phyloP scores from a whole-genome alignment of 768 basidiomycete genomes.

The Saitozyma podzolica region DNA sequence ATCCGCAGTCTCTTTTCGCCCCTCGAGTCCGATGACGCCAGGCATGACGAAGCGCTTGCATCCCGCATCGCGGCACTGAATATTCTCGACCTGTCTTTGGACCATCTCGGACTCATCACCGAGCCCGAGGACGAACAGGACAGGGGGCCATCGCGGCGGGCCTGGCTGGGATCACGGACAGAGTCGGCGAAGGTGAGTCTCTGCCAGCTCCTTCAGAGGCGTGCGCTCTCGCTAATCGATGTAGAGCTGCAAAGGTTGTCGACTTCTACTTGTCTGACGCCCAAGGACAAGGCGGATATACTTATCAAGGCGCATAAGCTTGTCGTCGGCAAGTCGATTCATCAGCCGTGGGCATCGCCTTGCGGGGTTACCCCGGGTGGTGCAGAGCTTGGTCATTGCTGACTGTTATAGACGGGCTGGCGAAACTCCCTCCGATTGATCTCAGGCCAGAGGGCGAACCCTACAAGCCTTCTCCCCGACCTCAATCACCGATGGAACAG shows the following conservation, averaged over 20 bases:
- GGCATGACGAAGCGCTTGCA: conserved; percentile 86
- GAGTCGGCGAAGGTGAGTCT: conserved; percentile 73
- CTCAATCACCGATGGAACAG: neutral
- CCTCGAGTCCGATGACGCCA: conserved; percentile 69
- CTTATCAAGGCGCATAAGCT: conserved; percentile 82
- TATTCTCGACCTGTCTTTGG: conserved; percentile 80
- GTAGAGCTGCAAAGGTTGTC: conserved; percentile 63
- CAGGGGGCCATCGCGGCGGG: conserved; percentile 37
- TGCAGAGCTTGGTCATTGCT: conserved; percentile 6
- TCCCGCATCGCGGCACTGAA: conserved; percentile 88
- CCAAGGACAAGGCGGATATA: conserved; percentile 74
- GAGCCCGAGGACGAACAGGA: conserved; percentile 55
- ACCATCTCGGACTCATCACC: conserved; percentile 84
- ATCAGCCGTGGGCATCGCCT: neutral
- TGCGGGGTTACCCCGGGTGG: too few relatives aligned
- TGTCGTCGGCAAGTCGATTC: conserved; percentile 67
- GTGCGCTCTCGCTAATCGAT: neutral
- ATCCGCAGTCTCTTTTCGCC: conserved; percentile 72
- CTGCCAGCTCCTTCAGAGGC: neutral
- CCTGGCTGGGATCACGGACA: conserved; percentile 65
- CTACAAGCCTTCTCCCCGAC: conserved; percentile 17
- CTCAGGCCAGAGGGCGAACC: conserved; percentile 64
- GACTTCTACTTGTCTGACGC: conserved; percentile 58
- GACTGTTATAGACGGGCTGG: conserved; percentile 36
- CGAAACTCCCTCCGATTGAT: conserved; percentile 65